Evolutionary conservation across 371 early-diverging fungal genomes (phyloP), one percentile per base, ranked within the genome.

Genomic region (Parasitella parasitica): DNA sequence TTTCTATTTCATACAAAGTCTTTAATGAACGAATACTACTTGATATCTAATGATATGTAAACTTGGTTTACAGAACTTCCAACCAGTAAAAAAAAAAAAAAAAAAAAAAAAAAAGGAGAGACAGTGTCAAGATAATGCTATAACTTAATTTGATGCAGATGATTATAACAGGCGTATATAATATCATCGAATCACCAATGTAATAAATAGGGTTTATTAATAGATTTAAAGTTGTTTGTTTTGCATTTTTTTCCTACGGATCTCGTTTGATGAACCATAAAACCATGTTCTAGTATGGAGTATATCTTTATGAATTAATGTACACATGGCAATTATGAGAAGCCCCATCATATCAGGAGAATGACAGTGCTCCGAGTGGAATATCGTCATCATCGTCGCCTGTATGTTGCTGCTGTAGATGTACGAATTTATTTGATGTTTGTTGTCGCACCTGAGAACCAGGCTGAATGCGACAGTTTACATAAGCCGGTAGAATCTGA

Each of bases 341-440:
- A 26, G 26, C 26, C 6, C 9, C 26, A 24, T 41, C n/a, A 22
- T 39, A 55, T 39, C 28, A 38, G 35, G 32, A 35, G 48, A 48
- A n/a, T 48, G 20, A 38, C 20, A 64, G 53, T 12, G 54, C 43
- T 16, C 59, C 65, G 15, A 64, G 65, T 41, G 65, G 65, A 49
- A 64, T 46, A 59, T 64, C 46, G 39, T 64, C 65, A 54, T 64
- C 61, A n/a, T 61, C 61, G 16, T 54, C 54, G 4, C 43, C 54
- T 8, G 13, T 54, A 18, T 41, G 41, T 20, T 24, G 12, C 13
- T 46, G 22, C 2, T 46, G 46, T 24, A 12, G 46, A 24, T 46
- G 46, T 24, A 46, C 46, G 4, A 24, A 8, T 46, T 30, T 30
- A 22, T 9, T 43, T 35, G 18, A 53, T 41, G 28, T n/a, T 28